Percentiles rank a stretch among this genome's conserved stretches.
Evolutionary conservation across 176 grass and related monocot species (phyloP).

Genomic region (Leersia perrieri): DNA sequence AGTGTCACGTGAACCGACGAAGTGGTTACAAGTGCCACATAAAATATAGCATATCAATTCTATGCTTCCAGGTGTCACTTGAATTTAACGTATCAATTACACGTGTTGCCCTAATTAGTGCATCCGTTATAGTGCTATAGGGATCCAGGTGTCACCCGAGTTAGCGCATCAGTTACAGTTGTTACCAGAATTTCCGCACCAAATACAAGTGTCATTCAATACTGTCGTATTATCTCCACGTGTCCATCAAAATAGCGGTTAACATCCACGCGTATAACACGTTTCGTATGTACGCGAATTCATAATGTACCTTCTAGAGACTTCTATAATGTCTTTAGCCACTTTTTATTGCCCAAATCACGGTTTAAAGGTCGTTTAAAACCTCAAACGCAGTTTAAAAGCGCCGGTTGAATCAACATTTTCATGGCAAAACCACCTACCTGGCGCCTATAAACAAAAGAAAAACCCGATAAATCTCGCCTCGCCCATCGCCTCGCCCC

Average conservation of each 20-base stretch:
- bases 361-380: neutral
- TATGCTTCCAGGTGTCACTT: no score
- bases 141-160: neutral
- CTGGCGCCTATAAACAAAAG: neutral
- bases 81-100: no score
- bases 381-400: neutral
- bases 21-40: no score
- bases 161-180: neutral
- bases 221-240: neutral
- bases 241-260: neutral
- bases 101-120: no score
- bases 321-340: neutral
- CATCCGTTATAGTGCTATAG: no score
- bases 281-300: no score
- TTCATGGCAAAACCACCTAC: neutral
- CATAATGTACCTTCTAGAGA: neutral
- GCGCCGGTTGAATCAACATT: neutral
- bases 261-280: neutral
- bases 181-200: neutral
- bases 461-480: slow-evolving; percentile 46
- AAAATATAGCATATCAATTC: no score
- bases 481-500: neutral
- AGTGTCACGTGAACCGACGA: no score
- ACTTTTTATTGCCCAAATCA: neutral
- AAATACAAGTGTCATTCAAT: neutral